phyloP scores from a whole-genome alignment of 1,284 basidiomycete genomes.

The Tilletia setariae region DNA sequence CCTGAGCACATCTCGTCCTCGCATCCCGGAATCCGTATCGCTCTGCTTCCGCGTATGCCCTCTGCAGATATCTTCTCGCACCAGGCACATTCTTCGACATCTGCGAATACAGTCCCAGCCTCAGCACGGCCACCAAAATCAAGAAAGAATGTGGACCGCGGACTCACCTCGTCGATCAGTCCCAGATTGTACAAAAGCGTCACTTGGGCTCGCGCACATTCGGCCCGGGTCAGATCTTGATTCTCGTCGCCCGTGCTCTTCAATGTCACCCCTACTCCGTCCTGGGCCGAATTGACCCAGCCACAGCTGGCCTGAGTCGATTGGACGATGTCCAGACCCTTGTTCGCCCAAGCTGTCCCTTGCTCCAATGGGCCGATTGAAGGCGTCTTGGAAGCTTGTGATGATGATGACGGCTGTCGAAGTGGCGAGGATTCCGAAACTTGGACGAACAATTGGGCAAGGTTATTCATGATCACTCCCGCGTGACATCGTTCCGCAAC shows the following conservation, averaged over 20 bases:
- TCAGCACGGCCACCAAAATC: too few species aligned
- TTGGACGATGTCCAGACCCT: conserved; percentile 46
- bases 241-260: conserved; percentile 21
- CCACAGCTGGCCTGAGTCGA: conserved; percentile 24
- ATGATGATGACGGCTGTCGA: not conserved
- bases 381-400: not conserved
- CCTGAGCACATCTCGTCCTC: conserved; percentile 21
- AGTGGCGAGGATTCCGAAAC: conserved; percentile 15
- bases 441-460: conserved; percentile 44
- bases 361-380: conserved; percentile 26
- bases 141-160: not conserved
- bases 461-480: conserved; percentile 52
- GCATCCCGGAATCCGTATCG: conserved; percentile 23
- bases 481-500: conserved; percentile 50
- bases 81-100: conserved; percentile 22
- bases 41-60: conserved; percentile 24
- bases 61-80: conserved; percentile 21
- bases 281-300: conserved; percentile 10
- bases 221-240: conserved; percentile 29
- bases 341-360: conserved; percentile 46
- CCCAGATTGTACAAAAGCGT: conserved; percentile 50
- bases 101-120: too few species aligned
- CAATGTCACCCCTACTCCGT: conserved; percentile 1
- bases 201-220: conserved; percentile 47
- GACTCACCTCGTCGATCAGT: conserved; percentile 27